Conservation (phyloP, 2,329 filamentous ascomycete genomes). For the Nemania bipapillata region DNA sequence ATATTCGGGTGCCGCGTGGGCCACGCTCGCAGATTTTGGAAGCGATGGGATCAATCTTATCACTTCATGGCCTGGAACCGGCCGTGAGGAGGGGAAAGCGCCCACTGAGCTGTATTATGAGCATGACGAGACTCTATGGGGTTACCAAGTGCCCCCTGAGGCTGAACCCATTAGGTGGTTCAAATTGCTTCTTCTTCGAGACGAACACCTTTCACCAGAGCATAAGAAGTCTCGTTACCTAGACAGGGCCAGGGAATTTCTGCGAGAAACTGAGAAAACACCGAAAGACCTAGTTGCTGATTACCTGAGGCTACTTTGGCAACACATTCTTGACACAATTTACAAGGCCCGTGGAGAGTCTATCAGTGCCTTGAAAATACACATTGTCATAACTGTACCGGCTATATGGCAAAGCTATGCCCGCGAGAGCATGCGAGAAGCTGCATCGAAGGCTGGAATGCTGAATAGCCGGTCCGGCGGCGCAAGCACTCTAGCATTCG, state of each 20-base stretch:
- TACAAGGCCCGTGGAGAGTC: constrained; percentile 27
- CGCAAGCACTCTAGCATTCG: constrained; percentile 39
- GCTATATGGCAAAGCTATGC: constrained; percentile 48
- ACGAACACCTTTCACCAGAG: constrained; percentile 40
- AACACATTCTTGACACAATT: constrained; percentile 40
- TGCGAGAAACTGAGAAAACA: constrained; percentile 39
- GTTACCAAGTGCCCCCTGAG: constrained; percentile 39
- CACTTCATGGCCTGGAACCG: constrained; percentile 15
- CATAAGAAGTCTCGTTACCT: too few relatives aligned
- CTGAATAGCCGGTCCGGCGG: constrained; percentile 34
- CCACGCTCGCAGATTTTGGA: constrained; percentile 23
- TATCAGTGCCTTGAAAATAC: constrained; percentile 35
- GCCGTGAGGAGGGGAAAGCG: constrained; percentile 37
- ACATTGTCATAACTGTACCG: constrained; percentile 46
- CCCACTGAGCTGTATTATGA: constrained; percentile 44
- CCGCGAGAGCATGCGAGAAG: constrained; percentile 40
- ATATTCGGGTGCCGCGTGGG: constrained; percentile 49
- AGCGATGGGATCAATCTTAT: constrained; percentile 16
- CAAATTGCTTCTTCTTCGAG: constrained; percentile 44
- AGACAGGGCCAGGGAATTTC: too few relatives aligned
- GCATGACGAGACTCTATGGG: constrained; percentile 37
- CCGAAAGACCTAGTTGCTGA: constrained; percentile 42
- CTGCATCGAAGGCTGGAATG: constrained; percentile 42
- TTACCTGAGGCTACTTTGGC: constrained; percentile 46
- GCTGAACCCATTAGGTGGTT: constrained; percentile 46